Evolutionary conservation across 2,329 filamentous ascomycete genomes (phyloP).

Genomic region (Penicillium sp.): DNA sequence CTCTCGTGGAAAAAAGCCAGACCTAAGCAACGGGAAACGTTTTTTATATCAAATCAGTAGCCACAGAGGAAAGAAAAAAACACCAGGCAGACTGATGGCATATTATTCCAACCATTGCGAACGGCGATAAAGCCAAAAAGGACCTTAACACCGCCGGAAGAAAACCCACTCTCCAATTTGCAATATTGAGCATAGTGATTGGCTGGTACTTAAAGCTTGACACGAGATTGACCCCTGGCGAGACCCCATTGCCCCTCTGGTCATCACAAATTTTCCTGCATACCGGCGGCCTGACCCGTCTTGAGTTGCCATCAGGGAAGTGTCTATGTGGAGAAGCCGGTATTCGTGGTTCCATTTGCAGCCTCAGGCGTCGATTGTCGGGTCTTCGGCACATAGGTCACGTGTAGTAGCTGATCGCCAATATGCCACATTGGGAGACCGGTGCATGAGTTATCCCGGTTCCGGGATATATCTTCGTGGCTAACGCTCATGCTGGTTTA

Average conservation of each 20-base stretch:
- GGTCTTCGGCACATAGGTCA: constrained; percentile 4
- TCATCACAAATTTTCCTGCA: background rate
- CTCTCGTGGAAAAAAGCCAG: background rate
- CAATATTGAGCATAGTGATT: background rate
- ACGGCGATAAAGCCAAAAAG: constrained; percentile 1
- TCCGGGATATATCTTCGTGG: background rate
- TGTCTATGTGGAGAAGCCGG: background rate
- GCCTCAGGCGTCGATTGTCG: constrained; percentile 1
- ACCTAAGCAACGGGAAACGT: background rate
- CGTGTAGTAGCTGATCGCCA: background rate
- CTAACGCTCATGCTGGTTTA: background rate
- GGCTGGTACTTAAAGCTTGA: background rate
- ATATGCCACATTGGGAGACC: background rate
- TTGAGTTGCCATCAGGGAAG: background rate
- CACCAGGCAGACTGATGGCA: background rate
- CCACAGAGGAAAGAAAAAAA: background rate
- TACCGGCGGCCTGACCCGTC: constrained; percentile 4
- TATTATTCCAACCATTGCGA: background rate
- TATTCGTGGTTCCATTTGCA: background rate
- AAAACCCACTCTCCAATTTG: background rate
- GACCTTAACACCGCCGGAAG: background rate
- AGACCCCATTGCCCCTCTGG: background rate
- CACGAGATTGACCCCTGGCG: background rate
- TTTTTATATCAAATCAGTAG: background rate
- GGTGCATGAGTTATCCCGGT: background rate